phyloP scores from a whole-genome alignment of 148 eudicot genomes.

The Heliosperma pusillum region DNA sequence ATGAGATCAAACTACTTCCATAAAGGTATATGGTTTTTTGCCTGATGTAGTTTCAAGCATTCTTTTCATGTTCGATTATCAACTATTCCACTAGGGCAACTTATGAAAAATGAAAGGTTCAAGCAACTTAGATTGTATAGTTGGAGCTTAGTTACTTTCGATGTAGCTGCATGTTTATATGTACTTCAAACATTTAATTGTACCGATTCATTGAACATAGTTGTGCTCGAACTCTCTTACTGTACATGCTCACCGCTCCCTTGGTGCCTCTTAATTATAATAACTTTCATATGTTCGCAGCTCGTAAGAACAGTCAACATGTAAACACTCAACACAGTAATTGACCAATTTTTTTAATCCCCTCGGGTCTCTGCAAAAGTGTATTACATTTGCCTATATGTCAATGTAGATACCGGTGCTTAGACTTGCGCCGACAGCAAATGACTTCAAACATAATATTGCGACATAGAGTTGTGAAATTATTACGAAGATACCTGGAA shows the following conservation, averaged over 20 bases:
- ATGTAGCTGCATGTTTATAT: not conserved
- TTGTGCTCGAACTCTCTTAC: not conserved
- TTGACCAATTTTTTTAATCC: not conserved
- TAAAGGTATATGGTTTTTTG: not conserved
- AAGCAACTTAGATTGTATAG: not conserved
- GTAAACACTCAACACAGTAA: not conserved
- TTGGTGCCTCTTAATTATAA: not conserved
- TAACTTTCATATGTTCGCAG: not conserved
- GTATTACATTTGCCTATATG: slow-evolving; percentile 7
- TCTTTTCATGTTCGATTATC: not conserved
- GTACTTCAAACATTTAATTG: not conserved
- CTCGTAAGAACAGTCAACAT: not conserved
- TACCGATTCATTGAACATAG: not conserved
- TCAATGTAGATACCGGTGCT: slow-evolving; percentile 73
- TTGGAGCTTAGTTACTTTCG: not conserved
- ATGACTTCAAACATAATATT: slow-evolving; percentile 71
- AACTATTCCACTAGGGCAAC: not conserved
- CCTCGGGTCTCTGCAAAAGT: not conserved
- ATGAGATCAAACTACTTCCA: not conserved
- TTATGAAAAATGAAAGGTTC: not conserved
- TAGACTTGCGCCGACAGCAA: slow-evolving; percentile 79
- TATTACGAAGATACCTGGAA: slow-evolving; percentile 82
- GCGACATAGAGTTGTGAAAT: slow-evolving; percentile 76
- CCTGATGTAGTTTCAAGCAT: not conserved
- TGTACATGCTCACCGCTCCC: not conserved